A percentile compares a stretch with the other conserved stretches of the same genome.
Evolutionary conservation across 331 rosid species (phyloP).

Genomic region (Quercus lobata): DNA sequence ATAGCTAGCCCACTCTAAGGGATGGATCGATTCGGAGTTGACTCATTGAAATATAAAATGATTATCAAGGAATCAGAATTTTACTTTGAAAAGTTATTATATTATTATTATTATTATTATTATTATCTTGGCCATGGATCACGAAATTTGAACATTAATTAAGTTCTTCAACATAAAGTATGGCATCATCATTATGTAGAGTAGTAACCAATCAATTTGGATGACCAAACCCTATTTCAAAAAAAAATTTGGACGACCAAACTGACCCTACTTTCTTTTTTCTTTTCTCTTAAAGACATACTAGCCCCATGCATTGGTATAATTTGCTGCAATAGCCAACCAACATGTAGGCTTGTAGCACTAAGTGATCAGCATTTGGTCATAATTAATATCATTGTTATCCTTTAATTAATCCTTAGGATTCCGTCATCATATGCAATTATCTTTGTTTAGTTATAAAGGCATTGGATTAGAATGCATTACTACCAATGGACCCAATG

Average conservation of each 20-base stretch:
- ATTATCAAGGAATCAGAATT: slow-evolving; percentile 24
- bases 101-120: neutral
- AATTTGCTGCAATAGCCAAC: neutral
- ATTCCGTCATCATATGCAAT: slow-evolving; percentile 22
- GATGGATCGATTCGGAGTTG: slow-evolving; percentile 39
- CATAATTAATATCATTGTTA: neutral
- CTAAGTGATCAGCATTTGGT: slow-evolving; percentile 2
- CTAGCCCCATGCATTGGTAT: too few species aligned
- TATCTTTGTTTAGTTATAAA: slow-evolving; percentile 5
- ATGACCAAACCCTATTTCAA: too few species aligned
- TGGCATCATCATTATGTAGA: too few species aligned
- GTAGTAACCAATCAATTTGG: too few species aligned
- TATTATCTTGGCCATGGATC: neutral
- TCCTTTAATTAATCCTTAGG: neutral
- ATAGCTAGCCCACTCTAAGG: neutral
- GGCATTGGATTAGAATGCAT: slow-evolving; percentile 34
- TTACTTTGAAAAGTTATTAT: slow-evolving; percentile 13
- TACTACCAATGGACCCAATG: slow-evolving; percentile 9
- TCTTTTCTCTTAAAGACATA: too few species aligned
- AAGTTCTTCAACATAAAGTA: too few species aligned
- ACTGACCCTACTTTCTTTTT: too few species aligned
- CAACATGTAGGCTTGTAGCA: slow-evolving; percentile 11
- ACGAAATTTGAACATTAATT: neutral
- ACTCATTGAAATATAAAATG: slow-evolving; percentile 19
- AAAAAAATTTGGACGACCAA: too few species aligned